phyloP scores from a whole-genome alignment of 345 rosid genomes.

The Streptanthus diversifolius region DNA sequence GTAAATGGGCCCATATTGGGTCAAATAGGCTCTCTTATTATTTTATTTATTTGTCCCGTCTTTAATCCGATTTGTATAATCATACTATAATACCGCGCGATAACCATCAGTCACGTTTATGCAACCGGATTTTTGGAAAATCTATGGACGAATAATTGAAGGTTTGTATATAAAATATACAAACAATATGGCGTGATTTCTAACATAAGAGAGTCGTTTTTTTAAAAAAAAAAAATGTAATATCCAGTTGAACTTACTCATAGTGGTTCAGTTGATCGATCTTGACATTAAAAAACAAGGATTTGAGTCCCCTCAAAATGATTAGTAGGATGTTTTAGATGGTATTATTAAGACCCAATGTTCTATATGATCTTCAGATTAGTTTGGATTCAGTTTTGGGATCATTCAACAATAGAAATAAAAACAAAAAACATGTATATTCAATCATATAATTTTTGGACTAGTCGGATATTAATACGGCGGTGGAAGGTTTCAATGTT shows the following conservation, averaged over 20 bases:
- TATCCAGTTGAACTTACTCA: not conserved
- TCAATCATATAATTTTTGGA: not conserved
- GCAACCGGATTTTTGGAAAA: not conserved
- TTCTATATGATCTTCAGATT: not conserved
- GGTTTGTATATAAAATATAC: no score
- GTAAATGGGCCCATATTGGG: conserved; percentile 13
- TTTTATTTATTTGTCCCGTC: not conserved
- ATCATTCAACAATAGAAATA: not conserved
- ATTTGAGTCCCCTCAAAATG: not conserved
- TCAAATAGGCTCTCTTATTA: not conserved
- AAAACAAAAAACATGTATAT: not conserved
- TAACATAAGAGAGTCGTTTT: not conserved
- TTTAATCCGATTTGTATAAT: not conserved
- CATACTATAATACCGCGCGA: not conserved
- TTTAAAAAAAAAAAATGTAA: not conserved
- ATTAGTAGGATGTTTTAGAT: not conserved
- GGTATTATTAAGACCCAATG: not conserved
- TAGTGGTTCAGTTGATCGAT: not conserved
- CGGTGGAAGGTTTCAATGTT: not conserved
- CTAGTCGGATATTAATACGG: not conserved
- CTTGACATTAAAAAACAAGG: not conserved
- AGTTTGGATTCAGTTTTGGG: not conserved
- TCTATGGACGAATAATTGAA: not conserved
- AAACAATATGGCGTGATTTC: not conserved
- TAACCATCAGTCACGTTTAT: not conserved